These are phyloP conservation scores for Glonium stellatum DNA, from an alignment of 495 filamentous ascomycete genomes.

Conservation along the genomic window DNA sequence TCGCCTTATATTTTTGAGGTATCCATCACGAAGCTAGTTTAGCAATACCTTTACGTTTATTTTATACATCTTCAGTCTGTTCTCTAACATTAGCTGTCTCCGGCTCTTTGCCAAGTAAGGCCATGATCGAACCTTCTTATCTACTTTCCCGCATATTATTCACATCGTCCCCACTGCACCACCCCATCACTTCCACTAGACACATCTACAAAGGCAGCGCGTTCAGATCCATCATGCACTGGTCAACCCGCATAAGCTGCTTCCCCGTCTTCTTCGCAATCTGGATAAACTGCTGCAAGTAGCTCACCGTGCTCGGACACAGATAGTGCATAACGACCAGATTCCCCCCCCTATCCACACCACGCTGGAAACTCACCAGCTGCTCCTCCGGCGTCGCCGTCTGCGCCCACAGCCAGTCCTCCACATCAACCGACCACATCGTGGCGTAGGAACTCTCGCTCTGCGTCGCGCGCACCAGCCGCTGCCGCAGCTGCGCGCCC, in stretches of 20 bases:
- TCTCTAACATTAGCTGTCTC: too few relatives aligned
- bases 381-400: conserved; percentile 62
- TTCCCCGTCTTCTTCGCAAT: conserved; percentile 61
- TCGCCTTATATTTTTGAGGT: too few relatives aligned
- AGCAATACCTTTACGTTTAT: too few relatives aligned
- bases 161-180: background rate
- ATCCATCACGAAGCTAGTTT: too few relatives aligned
- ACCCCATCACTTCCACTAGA: background rate
- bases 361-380: conserved; percentile 64
- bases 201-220: conserved; percentile 48
- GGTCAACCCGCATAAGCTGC: conserved; percentile 69
- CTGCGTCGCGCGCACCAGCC: conserved; percentile 43
- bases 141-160: background rate
- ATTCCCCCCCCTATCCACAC: conserved; percentile 60
- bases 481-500: conserved; percentile 62
- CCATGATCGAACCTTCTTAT: too few relatives aligned
- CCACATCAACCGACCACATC: conserved; percentile 69
- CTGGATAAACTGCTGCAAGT: conserved; percentile 61
- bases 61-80: too few relatives aligned
- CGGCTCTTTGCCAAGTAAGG: too few relatives aligned
- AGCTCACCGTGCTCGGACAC: conserved; percentile 58
- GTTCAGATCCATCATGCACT: conserved; percentile 66
- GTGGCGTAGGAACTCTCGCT: conserved; percentile 54
- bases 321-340: conserved; percentile 75
- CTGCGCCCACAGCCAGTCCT: conserved; percentile 71